phyloP scores from a whole-genome alignment of 1,284 basidiomycete species.

The Uromyces viciae-fabae region DNA sequence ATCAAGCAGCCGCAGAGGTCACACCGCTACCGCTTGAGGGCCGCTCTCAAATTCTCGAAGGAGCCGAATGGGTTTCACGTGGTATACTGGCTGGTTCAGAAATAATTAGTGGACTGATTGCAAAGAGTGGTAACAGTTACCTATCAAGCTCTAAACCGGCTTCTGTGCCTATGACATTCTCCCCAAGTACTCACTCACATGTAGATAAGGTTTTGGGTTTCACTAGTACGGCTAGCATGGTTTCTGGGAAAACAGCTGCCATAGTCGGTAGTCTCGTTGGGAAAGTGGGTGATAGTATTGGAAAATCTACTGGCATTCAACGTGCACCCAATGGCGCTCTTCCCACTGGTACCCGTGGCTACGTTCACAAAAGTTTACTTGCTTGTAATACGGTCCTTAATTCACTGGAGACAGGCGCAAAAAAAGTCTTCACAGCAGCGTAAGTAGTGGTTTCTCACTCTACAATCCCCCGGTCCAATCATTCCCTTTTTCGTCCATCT shows the following conservation, averaged over 20 bases:
- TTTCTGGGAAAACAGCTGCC: conserved; percentile 50
- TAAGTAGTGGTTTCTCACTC: not conserved
- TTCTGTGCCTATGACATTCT: conserved; percentile 49
- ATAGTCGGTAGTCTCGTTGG: conserved; percentile 52
- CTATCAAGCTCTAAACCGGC: conserved; percentile 46
- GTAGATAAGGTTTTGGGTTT: conserved; percentile 44
- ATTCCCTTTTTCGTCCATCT: no score
- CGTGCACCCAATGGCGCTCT: conserved; percentile 45
- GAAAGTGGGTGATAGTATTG: conserved; percentile 53
- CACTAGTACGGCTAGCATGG: conserved; percentile 46
- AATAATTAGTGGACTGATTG: conserved; percentile 49
- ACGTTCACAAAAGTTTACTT: conserved; percentile 53
- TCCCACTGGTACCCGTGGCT: conserved; percentile 52
- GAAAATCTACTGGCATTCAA: conserved; percentile 54
- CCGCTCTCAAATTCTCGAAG: conserved; percentile 45
- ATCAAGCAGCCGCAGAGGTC: conserved; percentile 2
- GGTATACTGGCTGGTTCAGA: conserved; percentile 52
- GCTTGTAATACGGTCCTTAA: conserved; percentile 54
- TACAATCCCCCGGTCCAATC: not conserved
- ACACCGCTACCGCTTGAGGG: conserved; percentile 40
- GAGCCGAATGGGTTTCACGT: conserved; percentile 51
- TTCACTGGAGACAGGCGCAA: conserved; percentile 53
- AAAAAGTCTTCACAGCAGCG: conserved; percentile 44
- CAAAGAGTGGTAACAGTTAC: conserved; percentile 50
- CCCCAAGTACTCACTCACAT: conserved; percentile 46